Percentiles rank a stretch among this genome's conserved stretches.
Evolutionary conservation across 2,329 filamentous ascomycete species (phyloP).

Genomic region (Colletotrichum destructivum): DNA sequence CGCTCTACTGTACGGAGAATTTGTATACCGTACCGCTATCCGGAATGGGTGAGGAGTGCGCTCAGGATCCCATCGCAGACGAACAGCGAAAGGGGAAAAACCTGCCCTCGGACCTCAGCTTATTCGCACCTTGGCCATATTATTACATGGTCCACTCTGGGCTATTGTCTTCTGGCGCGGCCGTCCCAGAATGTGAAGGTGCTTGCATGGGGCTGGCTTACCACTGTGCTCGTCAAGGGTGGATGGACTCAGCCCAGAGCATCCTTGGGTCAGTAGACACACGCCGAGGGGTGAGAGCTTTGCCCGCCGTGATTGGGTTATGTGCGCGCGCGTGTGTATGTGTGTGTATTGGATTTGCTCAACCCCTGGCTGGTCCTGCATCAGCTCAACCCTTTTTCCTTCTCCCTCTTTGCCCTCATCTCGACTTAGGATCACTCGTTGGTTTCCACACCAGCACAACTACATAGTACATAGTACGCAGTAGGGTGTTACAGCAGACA

Average conservation of each 20-base stretch:
- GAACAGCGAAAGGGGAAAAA: constrained; percentile 16
- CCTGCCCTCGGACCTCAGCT: constrained; percentile 30
- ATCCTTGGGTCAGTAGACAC: neutral
- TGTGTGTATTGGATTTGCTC: constrained; percentile 15
- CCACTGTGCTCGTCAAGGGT: constrained; percentile 8
- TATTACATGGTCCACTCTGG: constrained; percentile 30
- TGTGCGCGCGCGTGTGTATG: no score
- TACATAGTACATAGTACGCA: neutral
- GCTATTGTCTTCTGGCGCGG: constrained; percentile 28
- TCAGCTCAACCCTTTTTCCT: constrained; percentile 24
- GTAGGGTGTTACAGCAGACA: no score
- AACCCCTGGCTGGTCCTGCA: constrained; percentile 28
- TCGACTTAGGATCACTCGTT: constrained; percentile 16
- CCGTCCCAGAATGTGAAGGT: constrained; percentile 18
- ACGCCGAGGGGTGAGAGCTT: constrained; percentile 2
- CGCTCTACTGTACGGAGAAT: neutral
- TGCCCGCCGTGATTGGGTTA: neutral
- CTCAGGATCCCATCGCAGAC: constrained; percentile 23
- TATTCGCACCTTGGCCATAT: constrained; percentile 27
- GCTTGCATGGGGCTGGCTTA: constrained; percentile 7
- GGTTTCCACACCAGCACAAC: constrained; percentile 6
- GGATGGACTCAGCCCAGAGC: constrained; percentile 10
- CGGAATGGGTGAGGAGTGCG: constrained; percentile 4
- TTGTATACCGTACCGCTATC: constrained; percentile 18
- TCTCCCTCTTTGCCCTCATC: neutral